Percentiles rank a stretch among this genome's conserved stretches.
phyloP scores from a whole-genome alignment of 768 basidiomycete genomes.

The Tephrocybe sp. region DNA sequence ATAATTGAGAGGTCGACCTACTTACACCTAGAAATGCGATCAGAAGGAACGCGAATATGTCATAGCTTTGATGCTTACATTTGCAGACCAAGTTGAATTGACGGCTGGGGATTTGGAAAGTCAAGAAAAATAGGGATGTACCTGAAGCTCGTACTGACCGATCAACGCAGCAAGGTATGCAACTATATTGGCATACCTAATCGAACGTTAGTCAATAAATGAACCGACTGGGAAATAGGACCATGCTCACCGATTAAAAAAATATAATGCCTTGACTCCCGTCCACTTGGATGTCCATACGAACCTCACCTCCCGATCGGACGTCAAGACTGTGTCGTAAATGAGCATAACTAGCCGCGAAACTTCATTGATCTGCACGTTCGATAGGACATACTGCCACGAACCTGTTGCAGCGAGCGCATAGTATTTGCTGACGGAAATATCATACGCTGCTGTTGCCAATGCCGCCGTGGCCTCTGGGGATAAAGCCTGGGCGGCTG shows the following conservation, averaged over 20 bases:
- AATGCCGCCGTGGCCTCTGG: conserved; percentile 11
- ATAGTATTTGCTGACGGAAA: conserved; percentile 16
- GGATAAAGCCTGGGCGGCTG: conserved; percentile 3
- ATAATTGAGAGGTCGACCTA: not conserved
- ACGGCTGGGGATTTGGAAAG: conserved; percentile 7
- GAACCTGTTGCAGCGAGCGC: conserved; percentile 12
- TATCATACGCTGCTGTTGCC: conserved; percentile 6
- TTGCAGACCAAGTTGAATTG: conserved; percentile 10
- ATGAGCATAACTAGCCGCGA: conserved; percentile 11
- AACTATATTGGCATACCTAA: conserved; percentile 10
- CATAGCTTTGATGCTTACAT: conserved; percentile 5
- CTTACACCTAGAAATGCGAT: no score
- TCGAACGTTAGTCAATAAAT: no score
- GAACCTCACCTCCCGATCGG: conserved; percentile 14
- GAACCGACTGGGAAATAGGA: not conserved
- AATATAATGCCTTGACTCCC: conserved; percentile 13
- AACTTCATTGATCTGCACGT: no score
- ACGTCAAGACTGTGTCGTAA: conserved; percentile 13
- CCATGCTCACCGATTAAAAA: conserved; percentile 14
- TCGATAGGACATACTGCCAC: no score
- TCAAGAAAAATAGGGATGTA: no score
- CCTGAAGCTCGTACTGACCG: no score
- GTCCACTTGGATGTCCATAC: conserved; percentile 16
- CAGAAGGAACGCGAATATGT: no score
- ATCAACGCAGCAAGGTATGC: conserved; percentile 8